These are phyloP conservation scores for Nemania sp. DNA, from an alignment of 2,329 filamentous ascomycete species.

Conservation along the genomic window DNA sequence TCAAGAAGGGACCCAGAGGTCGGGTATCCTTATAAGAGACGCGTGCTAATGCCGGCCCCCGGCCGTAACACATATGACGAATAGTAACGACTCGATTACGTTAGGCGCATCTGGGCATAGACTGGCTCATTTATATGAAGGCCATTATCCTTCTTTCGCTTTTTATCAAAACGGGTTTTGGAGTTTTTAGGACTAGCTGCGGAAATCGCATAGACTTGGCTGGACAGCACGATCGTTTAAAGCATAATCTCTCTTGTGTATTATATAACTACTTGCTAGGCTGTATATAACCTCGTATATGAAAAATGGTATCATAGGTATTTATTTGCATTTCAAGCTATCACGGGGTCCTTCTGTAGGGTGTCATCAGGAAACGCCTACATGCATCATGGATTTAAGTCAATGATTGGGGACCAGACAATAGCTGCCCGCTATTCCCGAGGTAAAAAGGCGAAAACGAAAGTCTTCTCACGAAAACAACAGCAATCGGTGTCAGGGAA, in stretches of 20 bases:
- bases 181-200: constrained; percentile 26
- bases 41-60: constrained; percentile 13
- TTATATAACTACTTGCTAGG: constrained; percentile 36
- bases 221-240: constrained; percentile 44
- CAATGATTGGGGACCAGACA: no score
- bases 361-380: no score
- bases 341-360: not conserved
- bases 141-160: constrained; percentile 2
- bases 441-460: no score
- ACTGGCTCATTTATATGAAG: constrained; percentile 27
- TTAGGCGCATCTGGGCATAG: constrained; percentile 35
- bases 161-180: constrained; percentile 25
- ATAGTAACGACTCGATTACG: constrained; percentile 34
- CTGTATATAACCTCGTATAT: constrained; percentile 36
- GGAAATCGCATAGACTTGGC: constrained; percentile 22
- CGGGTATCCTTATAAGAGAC: constrained; percentile 46
- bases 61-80: constrained; percentile 33
- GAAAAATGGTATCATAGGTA: constrained; percentile 31
- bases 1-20: constrained; percentile 57
- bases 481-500: no score
- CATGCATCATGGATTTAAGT: no score
- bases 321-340: constrained; percentile 6
- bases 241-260: constrained; percentile 44
- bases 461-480: no score
- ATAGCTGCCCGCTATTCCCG: no score